A percentile compares a stretch with the other conserved stretches of the same genome.
Evolutionary conservation across 1,284 basidiomycete genomes (phyloP).

Genomic region (Coniferiporia sulphurascens): DNA sequence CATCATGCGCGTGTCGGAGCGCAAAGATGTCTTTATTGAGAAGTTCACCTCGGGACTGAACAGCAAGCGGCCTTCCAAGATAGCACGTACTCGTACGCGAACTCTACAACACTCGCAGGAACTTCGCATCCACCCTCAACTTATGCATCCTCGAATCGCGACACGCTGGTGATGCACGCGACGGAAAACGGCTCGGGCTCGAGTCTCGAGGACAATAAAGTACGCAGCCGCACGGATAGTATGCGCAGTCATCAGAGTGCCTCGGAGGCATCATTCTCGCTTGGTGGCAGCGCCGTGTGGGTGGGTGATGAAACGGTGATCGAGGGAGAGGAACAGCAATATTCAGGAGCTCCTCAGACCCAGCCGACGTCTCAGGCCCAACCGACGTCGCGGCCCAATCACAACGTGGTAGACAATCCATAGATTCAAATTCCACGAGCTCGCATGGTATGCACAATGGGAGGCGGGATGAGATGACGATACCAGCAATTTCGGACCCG

Average conservation of each 20-base stretch:
- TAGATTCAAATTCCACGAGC: conserved; percentile 66
- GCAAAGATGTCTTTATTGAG: conserved; percentile 89
- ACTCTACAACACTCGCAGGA: background rate
- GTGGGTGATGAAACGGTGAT: conserved; percentile 63
- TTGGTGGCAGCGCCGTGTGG: conserved; percentile 75
- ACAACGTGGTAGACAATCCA: conserved; percentile 54
- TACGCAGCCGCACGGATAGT: conserved; percentile 30
- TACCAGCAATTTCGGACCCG: conserved; percentile 38
- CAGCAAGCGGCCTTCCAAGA: conserved; percentile 11
- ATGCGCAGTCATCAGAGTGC: conserved; percentile 21
- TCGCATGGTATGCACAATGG: conserved; percentile 35
- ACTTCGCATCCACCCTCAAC: background rate
- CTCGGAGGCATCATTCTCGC: conserved; percentile 60
- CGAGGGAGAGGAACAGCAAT: conserved; percentile 24
- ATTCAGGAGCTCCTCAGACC: conserved; percentile 24
- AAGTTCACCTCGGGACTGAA: conserved; percentile 50
- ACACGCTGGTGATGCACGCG: conserved; percentile 10
- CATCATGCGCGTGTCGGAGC: conserved; percentile 84
- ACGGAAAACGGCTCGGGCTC: conserved; percentile 50
- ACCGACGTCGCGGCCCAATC: conserved; percentile 31
- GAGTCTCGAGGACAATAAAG: conserved; percentile 60
- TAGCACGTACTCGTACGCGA: background rate
- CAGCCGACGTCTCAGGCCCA: conserved; percentile 32
- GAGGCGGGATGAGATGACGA: conserved; percentile 22
- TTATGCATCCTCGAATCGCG: conserved; percentile 4